Evolutionary conservation across 2,329 filamentous ascomycete genomes (phyloP), one percentile per base, ranked within the genome.

Genomic region (Penicillium glabrum): DNA sequence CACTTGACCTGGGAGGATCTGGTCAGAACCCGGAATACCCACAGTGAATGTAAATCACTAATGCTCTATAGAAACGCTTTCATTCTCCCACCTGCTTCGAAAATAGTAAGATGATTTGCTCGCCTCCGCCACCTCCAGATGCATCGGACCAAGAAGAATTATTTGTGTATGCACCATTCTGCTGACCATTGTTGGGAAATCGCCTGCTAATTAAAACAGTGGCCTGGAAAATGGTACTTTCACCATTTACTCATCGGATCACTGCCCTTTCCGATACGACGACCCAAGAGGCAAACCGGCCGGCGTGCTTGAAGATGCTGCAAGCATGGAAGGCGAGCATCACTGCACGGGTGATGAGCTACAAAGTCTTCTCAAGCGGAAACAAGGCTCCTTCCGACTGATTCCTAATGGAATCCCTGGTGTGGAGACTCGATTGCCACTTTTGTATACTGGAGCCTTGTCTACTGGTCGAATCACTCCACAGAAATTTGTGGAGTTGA

Each of bases 211-310:
- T 26, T 5, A 1, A 2, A 14, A 27, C 26, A 56, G 57, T 1
- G 80, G 80, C 0, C 72, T 85, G 3, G 70, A 72, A 13, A 81
- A 84, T 61, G 80, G 81, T 3, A 85, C 82, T 0, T 84, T 85
- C 61, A 81, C 82, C 0, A 76, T 82, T 3, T 74, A 84, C 10
- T 81, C 77, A 11, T 82, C 79, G 0, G 79, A 81, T 58, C 79
- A 82, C 62, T 75, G 74, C 5, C 75, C 78, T 2, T 72, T 68
- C 45, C 66, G 64, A 50, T 71, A 63, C 29, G 60, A 57, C 35
- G 35, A 54, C 33, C 53, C 52, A 29, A 49, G 56, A 31, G 56
- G 46, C 33, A 55, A 46, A 23, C 46, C 39, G 26, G 35, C 50
- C 3, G 57, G 57, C 6, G 43, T 56, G 9, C 45, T 59, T 21